Evolutionary conservation across 371 early-diverging fungal species (phyloP), one percentile per base, ranked within the genome.

Genomic region (Zychaea mexicana): DNA sequence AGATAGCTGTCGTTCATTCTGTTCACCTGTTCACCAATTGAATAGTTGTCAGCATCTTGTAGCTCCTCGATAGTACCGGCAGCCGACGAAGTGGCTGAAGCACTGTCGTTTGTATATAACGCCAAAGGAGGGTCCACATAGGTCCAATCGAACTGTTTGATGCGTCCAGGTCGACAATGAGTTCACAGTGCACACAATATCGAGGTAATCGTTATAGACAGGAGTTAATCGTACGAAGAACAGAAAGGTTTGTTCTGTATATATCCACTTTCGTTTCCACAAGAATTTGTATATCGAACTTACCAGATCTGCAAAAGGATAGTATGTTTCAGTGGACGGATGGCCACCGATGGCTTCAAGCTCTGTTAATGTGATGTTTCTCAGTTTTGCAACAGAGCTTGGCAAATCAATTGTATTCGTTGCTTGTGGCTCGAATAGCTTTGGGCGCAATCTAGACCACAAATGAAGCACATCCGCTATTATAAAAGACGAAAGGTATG

Each of bases 401-500:
- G 19, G 32, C 24, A 56, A 22, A 26, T 45, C 46, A 28, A 58
- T 58, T 46, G 38, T 19, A 27, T 38, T 22, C 7, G 38, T 42
- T 45, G 45, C 46, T n/a, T 30, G 15, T 45, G 28, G 8, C 13
- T 36, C 36, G 15, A 19, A n/a, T 24, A 66, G 21, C 24, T 61
- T 56, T 10, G 38, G 42, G 8, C 62, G 62, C 17, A 66, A 24
- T 33, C 57, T 21, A 9, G 67, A 31, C 57, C 62, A 55, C 2
- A 66, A 32, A 4, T 61, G 56, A 47, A 61, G 33, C 7, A 52
- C 67, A 57, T 66, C 67, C 2, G 53, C 67, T 66, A 19, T 42
- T 10, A n/a, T n/a, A n/a, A n/a, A n/a, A n/a, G n/a, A n/a, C n/a
- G n/a, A n/a, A n/a, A n/a, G n/a, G n/a, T n/a, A n/a, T n/a, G n/a